These are phyloP conservation scores for Blastobotrys attinorum DNA, from an alignment of 805 yeast genomes.

Conservation along the genomic window DNA sequence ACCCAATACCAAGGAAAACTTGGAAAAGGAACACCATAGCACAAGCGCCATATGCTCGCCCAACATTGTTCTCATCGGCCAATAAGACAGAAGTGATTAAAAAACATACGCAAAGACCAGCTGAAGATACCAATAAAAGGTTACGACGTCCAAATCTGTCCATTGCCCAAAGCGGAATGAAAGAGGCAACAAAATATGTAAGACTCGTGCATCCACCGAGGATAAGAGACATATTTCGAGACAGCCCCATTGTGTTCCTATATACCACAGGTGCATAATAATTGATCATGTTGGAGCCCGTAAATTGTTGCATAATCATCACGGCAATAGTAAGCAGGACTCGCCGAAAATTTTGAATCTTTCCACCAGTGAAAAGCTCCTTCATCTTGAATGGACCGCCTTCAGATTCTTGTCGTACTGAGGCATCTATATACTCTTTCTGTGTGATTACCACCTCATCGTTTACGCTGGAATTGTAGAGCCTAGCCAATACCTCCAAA, in stretches of 20 bases:
- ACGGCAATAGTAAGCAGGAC: neutral
- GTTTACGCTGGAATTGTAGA: constrained; percentile 68
- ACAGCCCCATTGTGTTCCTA: constrained; percentile 68
- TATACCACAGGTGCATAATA: constrained; percentile 68
- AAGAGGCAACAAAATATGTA: constrained; percentile 55
- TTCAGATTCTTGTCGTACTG: constrained; percentile 7
- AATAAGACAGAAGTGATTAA: neutral
- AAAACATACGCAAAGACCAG: constrained; percentile 2
- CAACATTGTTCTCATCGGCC: neutral
- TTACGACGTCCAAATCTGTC: constrained; percentile 1
- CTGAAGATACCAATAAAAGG: constrained; percentile 1
- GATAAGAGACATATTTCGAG: constrained; percentile 71
- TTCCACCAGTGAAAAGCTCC: constrained; percentile 4
- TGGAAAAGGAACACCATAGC: constrained; percentile 41
- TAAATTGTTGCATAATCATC: constrained; percentile 5
- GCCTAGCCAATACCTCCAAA: constrained; percentile 67
- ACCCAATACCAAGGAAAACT: constrained; percentile 25
- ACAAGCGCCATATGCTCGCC: constrained; percentile 34
- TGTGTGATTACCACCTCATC: constrained; percentile 65
- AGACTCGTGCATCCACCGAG: constrained; percentile 70
- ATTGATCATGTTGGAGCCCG: constrained; percentile 4
- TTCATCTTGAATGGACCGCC: constrained; percentile 12
- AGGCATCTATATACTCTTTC: constrained; percentile 55
- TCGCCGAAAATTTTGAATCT: neutral
- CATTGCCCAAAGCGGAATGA: constrained; percentile 29